Evolutionary conservation across 2,329 filamentous ascomycete genomes (phyloP).

Genomic region (Coniochaeta prunicola): DNA sequence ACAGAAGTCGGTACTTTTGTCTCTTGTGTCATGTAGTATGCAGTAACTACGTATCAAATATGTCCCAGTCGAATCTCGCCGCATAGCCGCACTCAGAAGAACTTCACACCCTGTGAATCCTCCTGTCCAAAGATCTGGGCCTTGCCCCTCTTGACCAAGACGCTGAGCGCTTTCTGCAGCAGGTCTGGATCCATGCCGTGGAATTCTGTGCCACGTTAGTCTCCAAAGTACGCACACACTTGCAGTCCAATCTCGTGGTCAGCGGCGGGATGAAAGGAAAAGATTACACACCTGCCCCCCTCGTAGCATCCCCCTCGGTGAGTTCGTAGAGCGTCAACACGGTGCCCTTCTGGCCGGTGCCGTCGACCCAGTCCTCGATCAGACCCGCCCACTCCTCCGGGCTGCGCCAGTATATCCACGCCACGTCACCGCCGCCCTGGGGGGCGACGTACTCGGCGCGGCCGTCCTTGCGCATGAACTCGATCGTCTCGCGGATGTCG

Average conservation of each 20-base stretch:
- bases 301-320: slow-evolving; percentile 74
- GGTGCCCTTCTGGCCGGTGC: slow-evolving; percentile 78
- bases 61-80: neutral
- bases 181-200: slow-evolving; percentile 82
- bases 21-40: neutral
- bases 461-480: slow-evolving; percentile 51
- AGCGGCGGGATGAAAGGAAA: neutral
- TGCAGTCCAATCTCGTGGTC: neutral
- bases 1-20: neutral
- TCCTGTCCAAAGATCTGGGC: slow-evolving; percentile 90
- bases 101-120: slow-evolving; percentile 88
- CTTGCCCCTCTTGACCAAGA: slow-evolving; percentile 83
- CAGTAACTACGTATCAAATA: neutral
- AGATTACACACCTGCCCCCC: slow-evolving; percentile 50
- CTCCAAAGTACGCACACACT: too few species aligned
- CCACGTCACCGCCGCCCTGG: slow-evolving; percentile 41
- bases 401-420: slow-evolving; percentile 77
- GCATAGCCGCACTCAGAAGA: slow-evolving; percentile 57
- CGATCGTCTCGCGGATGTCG: slow-evolving; percentile 51
- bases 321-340: slow-evolving; percentile 93
- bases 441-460: slow-evolving; percentile 56
- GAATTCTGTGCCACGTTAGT: slow-evolving; percentile 53
- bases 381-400: slow-evolving; percentile 84
- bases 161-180: slow-evolving; percentile 68
- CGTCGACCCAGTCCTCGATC: slow-evolving; percentile 76